These are phyloP conservation scores for Hanseniaspora lachancei DNA, from an alignment of 805 yeast species.

Conservation along the genomic window DNA sequence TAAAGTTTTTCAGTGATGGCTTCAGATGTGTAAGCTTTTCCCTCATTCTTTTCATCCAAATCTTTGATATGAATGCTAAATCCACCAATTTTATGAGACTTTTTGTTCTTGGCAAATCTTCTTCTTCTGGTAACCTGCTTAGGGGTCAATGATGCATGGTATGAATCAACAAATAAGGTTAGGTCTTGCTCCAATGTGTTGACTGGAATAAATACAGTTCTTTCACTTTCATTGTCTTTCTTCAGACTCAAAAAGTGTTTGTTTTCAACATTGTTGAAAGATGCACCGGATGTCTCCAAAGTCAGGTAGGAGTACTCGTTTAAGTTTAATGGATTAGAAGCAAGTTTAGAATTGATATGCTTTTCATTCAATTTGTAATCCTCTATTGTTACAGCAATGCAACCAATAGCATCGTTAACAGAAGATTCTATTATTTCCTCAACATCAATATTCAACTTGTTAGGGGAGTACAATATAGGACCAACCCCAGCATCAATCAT, in stretches of 20 bases:
- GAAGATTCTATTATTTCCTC: slow-evolving; percentile 55
- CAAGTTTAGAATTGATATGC: neutral
- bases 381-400: slow-evolving; percentile 48
- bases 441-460: slow-evolving; percentile 60
- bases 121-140: slow-evolving; percentile 11
- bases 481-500: slow-evolving; percentile 57
- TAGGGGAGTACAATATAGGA: slow-evolving; percentile 74
- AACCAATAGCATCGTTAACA: slow-evolving; percentile 57
- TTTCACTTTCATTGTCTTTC: neutral
- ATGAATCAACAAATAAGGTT: slow-evolving; percentile 19
- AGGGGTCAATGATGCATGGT: neutral
- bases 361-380: slow-evolving; percentile 28
- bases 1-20: slow-evolving; percentile 1
- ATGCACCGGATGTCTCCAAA: slow-evolving; percentile 2
- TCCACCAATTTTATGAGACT: slow-evolving; percentile 11
- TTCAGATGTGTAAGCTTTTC: neutral
- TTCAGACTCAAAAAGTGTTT: slow-evolving; percentile 5
- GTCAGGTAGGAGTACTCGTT: slow-evolving; percentile 17
- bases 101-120: slow-evolving; percentile 8
- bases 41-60: slow-evolving; percentile 7
- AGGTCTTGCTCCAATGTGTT: slow-evolving; percentile 45
- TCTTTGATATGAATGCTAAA: neutral
- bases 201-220: slow-evolving; percentile 36
- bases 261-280: slow-evolving; percentile 2
- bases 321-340: slow-evolving; percentile 1